Conservation (phyloP, 768 basidiomycete genomes). For the Auriscalpium microsporum region DNA sequence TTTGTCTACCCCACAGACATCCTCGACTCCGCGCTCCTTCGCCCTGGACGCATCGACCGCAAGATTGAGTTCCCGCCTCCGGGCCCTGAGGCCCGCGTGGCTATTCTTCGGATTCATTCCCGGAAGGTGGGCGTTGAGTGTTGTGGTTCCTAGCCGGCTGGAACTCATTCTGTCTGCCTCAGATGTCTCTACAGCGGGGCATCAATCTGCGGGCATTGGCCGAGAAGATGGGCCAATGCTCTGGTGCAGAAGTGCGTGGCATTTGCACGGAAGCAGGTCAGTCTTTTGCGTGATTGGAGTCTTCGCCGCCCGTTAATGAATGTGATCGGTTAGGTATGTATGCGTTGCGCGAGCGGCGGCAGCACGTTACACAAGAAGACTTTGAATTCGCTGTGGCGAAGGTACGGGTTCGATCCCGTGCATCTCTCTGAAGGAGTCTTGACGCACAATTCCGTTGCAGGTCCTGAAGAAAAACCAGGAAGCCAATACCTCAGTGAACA, state of each 20-base stretch:
- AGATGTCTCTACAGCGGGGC: conserved; percentile 97
- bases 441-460: conserved; percentile 24
- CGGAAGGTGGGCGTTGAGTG: conserved; percentile 54
- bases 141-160: background rate
- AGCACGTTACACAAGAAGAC: conserved; percentile 97
- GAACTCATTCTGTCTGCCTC: background rate
- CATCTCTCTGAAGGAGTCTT: background rate
- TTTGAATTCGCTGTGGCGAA: conserved; percentile 98
- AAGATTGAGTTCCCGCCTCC: conserved; percentile 99
- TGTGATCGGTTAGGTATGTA: conserved; percentile 67
- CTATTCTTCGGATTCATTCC: conserved; percentile 95
- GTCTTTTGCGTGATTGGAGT: conserved; percentile 17
- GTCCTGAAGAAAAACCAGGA: conserved; percentile 96
- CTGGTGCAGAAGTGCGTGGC: conserved; percentile 94
- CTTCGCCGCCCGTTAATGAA: background rate
- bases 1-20: conserved; percentile 50
- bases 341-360: conserved; percentile 86
- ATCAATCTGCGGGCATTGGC: conserved; percentile 95
- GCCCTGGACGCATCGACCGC: conserved; percentile 91
- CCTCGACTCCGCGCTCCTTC: conserved; percentile 84
- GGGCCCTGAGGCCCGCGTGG: conserved; percentile 91
- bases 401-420: conserved; percentile 31
- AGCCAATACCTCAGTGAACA: conserved; percentile 88
- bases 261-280: conserved; percentile 94
- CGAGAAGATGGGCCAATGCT: conserved; percentile 99